Evolutionary conservation across 805 yeast genomes (phyloP).

Genomic region (Kuraishia hungarica): DNA sequence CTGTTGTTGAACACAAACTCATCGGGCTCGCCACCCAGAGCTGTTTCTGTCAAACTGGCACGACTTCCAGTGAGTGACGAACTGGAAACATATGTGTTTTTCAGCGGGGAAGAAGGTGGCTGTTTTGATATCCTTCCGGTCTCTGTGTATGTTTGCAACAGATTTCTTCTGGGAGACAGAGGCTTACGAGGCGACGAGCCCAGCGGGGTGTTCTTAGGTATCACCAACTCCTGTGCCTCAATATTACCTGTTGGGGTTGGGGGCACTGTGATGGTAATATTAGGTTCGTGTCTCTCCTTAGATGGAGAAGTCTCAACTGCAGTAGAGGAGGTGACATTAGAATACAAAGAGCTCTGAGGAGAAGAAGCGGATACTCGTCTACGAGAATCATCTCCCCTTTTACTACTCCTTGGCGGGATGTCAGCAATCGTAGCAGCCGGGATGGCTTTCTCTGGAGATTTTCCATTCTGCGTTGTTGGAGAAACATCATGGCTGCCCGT

Average conservation of each 20-base stretch:
- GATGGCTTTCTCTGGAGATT: neutral
- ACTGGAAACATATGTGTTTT: neutral
- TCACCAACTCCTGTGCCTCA: neutral
- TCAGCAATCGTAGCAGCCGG: neutral
- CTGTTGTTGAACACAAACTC: constrained; percentile 17
- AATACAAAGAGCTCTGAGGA: neutral
- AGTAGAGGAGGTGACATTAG: neutral
- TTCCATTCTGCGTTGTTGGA: neutral
- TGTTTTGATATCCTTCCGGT: neutral
- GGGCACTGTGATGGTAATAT: neutral
- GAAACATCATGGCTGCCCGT: neutral
- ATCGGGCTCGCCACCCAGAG: constrained; percentile 10
- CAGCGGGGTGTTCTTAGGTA: constrained; percentile 2
- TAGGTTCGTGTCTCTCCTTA: neutral
- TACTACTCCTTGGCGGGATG: constrained; percentile 1
- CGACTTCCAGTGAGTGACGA: neutral
- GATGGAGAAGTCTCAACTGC: neutral
- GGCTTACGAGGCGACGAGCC: constrained; percentile 23
- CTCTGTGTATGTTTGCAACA: neutral
- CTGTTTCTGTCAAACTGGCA: neutral
- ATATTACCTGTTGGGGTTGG: neutral
- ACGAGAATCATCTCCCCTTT: neutral
- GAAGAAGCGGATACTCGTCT: neutral
- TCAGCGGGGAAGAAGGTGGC: constrained; percentile 8
- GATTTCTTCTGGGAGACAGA: constrained; percentile 14